Conservation (phyloP, 2,329 filamentous ascomycete genomes). For the Neofusicoccum parvum region DNA sequence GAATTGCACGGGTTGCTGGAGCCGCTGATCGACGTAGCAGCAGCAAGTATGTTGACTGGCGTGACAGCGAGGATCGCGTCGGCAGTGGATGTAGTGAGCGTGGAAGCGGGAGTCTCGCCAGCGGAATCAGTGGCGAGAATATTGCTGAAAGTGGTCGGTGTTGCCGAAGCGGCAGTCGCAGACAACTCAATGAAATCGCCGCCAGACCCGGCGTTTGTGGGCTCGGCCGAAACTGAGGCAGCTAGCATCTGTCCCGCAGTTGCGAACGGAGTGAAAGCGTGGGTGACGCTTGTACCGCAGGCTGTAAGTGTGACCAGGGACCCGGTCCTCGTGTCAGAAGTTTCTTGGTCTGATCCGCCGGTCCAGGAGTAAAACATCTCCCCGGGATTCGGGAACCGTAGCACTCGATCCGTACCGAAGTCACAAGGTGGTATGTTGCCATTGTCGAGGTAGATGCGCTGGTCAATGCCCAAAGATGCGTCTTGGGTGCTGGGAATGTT, state of each 20-base stretch:
- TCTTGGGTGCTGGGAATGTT: conserved; percentile 55
- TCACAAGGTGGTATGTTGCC: too few relatives aligned
- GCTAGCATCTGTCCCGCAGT: neutral
- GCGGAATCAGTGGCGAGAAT: too few relatives aligned
- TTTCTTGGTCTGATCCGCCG: neutral
- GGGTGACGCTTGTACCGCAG: too few relatives aligned
- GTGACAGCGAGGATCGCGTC: neutral
- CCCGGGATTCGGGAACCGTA: neutral
- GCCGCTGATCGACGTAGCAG: too few relatives aligned
- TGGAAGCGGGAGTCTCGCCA: neutral
- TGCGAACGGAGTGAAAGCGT: too few relatives aligned
- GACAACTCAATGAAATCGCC: neutral
- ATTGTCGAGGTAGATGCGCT: too few relatives aligned
- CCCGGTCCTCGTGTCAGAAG: too few relatives aligned
- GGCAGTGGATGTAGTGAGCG: neutral
- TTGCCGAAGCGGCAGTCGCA: neutral
- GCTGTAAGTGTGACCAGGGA: too few relatives aligned
- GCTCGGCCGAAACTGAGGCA: neutral
- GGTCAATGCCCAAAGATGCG: too few relatives aligned
- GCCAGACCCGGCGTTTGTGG: neutral
- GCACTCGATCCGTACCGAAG: neutral
- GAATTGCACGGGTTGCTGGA: neutral
- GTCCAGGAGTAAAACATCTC: neutral
- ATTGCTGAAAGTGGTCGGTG: neutral
- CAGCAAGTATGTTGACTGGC: neutral